These are phyloP conservation scores for Melampsora larici-populina DNA, from an alignment of 1,284 basidiomycete species.

Conservation along the genomic window DNA sequence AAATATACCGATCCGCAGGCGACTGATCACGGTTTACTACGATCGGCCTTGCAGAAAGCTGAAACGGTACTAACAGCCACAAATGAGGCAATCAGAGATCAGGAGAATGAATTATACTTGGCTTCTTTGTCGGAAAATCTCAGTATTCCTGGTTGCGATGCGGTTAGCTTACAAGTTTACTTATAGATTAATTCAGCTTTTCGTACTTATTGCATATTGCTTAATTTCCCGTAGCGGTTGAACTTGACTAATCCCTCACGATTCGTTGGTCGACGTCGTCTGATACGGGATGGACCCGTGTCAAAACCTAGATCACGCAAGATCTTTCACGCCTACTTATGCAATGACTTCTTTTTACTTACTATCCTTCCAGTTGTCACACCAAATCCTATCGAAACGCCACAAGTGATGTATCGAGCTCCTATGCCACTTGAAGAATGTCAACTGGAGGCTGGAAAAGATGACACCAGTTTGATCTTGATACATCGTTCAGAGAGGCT, in stretches of 20 bases:
- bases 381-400: neutral
- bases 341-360: constrained; percentile 40
- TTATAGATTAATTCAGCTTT: neutral
- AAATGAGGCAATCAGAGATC: constrained; percentile 31
- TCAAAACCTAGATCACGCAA: constrained; percentile 27
- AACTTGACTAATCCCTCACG: constrained; percentile 23
- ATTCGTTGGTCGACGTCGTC: constrained; percentile 16
- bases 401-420: constrained; percentile 28
- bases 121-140: constrained; percentile 17
- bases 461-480: constrained; percentile 6
- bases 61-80: constrained; percentile 23
- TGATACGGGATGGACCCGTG: constrained; percentile 28
- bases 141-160: constrained; percentile 34
- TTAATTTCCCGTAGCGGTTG: constrained; percentile 4
- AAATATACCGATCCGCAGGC: constrained; percentile 28
- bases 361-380: neutral
- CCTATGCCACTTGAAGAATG: constrained; percentile 41
- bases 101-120: constrained; percentile 18
- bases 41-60: constrained; percentile 24
- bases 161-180: neutral
- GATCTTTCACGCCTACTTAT: constrained; percentile 29
- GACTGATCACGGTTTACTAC: neutral
- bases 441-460: constrained; percentile 11
- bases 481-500: constrained; percentile 18
- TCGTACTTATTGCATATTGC: neutral